phyloP scores from a whole-genome alignment of 2,329 filamentous ascomycete species.

The Hymenoscyphus fructigenus region DNA sequence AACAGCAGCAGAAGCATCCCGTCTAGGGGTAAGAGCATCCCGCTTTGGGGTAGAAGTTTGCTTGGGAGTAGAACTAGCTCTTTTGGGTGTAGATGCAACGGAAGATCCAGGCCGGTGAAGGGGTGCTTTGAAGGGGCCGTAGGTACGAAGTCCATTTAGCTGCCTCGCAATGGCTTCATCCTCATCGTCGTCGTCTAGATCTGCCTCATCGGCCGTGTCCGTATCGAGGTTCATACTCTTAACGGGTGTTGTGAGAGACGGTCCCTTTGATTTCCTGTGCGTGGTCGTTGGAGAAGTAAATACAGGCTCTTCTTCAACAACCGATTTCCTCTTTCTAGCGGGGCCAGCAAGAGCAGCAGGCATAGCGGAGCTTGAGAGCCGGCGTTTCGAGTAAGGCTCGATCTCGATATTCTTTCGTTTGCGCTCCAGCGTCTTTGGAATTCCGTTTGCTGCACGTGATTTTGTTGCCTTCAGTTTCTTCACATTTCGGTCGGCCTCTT shows the following conservation, averaged over 20 bases:
- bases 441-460: conserved; percentile 2
- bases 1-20: not conserved
- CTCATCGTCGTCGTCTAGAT: conserved; percentile 21
- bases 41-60: too few species aligned
- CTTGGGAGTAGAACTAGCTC: too few species aligned
- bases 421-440: conserved; percentile 2
- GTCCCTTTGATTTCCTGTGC: conserved; percentile 20
- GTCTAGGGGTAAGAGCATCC: not conserved
- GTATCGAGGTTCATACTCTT: conserved; percentile 20
- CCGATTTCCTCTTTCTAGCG: conserved; percentile 4
- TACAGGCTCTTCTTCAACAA: not conserved
- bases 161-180: conserved; percentile 21
- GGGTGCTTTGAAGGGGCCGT: not conserved
- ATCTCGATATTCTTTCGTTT: not conserved
- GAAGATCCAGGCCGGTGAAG: too few species aligned
- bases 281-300: conserved; percentile 12
- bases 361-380: not conserved
- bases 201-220: conserved; percentile 14
- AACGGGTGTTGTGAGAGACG: conserved; percentile 26
- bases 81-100: too few species aligned
- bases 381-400: not conserved
- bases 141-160: conserved; percentile 10
- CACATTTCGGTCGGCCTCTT: conserved; percentile 23
- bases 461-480: conserved; percentile 16
- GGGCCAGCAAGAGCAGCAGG: conserved; percentile 11